phyloP scores from a whole-genome alignment of 768 basidiomycete species.

The Rhizopogon rudus region DNA sequence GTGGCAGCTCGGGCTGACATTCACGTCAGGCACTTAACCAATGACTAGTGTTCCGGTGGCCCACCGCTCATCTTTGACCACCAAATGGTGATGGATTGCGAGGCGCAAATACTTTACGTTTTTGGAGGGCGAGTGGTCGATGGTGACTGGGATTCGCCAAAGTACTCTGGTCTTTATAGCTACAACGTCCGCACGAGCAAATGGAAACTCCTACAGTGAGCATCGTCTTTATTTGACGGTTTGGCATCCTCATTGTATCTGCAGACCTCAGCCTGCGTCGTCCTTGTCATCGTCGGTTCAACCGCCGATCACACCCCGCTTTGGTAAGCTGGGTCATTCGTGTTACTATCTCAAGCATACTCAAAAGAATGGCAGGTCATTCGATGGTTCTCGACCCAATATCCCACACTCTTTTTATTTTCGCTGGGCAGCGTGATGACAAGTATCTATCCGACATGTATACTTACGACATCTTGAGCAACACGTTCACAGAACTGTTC shows the following conservation, averaged over 20 bases:
- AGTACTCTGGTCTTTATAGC: slow-evolving; percentile 70
- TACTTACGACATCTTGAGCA: slow-evolving; percentile 56
- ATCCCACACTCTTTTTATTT: slow-evolving; percentile 58
- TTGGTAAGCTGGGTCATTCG: slow-evolving; percentile 34
- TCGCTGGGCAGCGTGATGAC: slow-evolving; percentile 68
- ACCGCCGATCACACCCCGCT: slow-evolving; percentile 52
- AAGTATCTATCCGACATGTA: slow-evolving; percentile 75
- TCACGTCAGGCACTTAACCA: neutral
- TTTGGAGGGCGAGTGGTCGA: slow-evolving; percentile 74
- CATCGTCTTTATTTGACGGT: neutral
- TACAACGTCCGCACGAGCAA: slow-evolving; percentile 61
- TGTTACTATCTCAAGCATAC: neutral
- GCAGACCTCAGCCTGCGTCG: slow-evolving; percentile 17
- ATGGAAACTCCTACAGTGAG: slow-evolving; percentile 70
- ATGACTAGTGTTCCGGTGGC: slow-evolving; percentile 53
- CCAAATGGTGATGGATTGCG: slow-evolving; percentile 74
- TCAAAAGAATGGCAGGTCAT: slow-evolving; percentile 43
- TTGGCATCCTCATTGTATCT: neutral
- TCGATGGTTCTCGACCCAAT: slow-evolving; percentile 75
- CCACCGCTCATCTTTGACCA: slow-evolving; percentile 77
- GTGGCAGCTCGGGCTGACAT: slow-evolving; percentile 22
- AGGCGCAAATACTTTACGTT: slow-evolving; percentile 66
- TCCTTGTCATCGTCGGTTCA: slow-evolving; percentile 22
- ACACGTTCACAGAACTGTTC: slow-evolving; percentile 56
- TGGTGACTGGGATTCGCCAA: slow-evolving; percentile 51